phyloP scores from a whole-genome alignment of 1,284 basidiomycete genomes.

The Microbotryum lychnidis-dioicae region DNA sequence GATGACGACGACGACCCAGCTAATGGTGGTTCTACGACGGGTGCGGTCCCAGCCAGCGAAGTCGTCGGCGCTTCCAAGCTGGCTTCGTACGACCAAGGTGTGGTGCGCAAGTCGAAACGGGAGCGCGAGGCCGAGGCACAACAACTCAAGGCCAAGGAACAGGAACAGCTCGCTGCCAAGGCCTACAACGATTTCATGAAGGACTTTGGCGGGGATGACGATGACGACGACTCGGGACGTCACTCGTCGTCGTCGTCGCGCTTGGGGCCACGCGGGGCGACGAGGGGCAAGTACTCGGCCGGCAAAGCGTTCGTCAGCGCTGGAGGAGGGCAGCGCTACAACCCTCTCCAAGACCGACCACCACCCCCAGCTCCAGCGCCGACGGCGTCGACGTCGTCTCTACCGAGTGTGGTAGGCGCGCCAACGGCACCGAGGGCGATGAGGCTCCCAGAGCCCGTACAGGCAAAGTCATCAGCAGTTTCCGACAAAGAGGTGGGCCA shows the following conservation, averaged over 20 bases:
- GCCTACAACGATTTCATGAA: conserved; percentile 77
- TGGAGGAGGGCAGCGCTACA: conserved; percentile 39
- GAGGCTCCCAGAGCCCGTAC: conserved; percentile 47
- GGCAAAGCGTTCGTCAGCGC: conserved; percentile 66
- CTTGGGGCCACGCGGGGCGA: not conserved
- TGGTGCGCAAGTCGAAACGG: not conserved
- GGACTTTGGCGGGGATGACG: conserved; percentile 67
- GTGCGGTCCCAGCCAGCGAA: not conserved
- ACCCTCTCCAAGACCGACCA: conserved; percentile 14
- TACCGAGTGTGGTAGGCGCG: not conserved
- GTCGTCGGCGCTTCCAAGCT: not conserved
- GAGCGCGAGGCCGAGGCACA: not conserved
- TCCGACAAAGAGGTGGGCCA: conserved; percentile 39
- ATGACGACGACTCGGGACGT: conserved; percentile 24
- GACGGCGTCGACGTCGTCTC: conserved; percentile 1
- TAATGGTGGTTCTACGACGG: too few relatives aligned
- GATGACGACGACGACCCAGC: too few relatives aligned
- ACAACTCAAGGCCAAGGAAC: not conserved
- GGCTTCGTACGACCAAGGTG: not conserved
- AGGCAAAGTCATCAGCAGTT: conserved; percentile 29
- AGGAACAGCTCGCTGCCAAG: conserved; percentile 40
- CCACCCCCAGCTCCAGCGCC: conserved; percentile 2
- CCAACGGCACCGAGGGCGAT: conserved; percentile 10
- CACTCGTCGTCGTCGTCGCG: conserved; percentile 21
- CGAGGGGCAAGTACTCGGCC: conserved; percentile 45